A percentile compares a stretch with the other conserved stretches of the same genome.
Evolutionary conservation across 2,329 filamentous ascomycete species (phyloP).

Genomic region (Graphium sp.): DNA sequence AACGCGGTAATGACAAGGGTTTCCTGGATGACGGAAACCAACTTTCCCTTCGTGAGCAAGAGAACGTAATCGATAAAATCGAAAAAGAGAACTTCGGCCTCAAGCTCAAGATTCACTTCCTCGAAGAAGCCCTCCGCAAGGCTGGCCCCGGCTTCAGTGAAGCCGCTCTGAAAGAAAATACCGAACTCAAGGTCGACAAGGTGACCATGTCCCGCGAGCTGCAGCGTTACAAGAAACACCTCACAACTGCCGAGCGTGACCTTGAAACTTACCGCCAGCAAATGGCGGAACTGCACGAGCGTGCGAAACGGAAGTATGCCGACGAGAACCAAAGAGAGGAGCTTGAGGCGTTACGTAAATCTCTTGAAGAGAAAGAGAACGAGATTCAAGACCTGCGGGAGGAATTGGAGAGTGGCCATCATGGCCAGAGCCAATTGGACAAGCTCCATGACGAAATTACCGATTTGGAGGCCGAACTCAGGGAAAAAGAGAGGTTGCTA

Average conservation of each 20-base stretch:
- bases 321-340: constrained; percentile 52
- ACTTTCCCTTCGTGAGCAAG: constrained; percentile 82
- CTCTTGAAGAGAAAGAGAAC: constrained; percentile 39
- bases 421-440: constrained; percentile 40
- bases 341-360: constrained; percentile 37
- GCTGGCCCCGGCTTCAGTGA: constrained; percentile 82
- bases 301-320: constrained; percentile 57
- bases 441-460: constrained; percentile 57
- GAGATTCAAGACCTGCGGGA: constrained; percentile 44
- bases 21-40: constrained; percentile 76
- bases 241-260: constrained; percentile 70
- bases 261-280: constrained; percentile 72
- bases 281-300: constrained; percentile 67
- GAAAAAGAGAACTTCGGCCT: constrained; percentile 97
- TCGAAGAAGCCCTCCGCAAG: constrained; percentile 80
- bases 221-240: constrained; percentile 67
- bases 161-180: constrained; percentile 81
- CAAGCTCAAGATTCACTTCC: constrained; percentile 92
- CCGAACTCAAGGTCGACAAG: constrained; percentile 85
- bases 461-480: constrained; percentile 59
- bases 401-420: constrained; percentile 38
- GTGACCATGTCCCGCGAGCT: constrained; percentile 81
- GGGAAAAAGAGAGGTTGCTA: constrained; percentile 58
- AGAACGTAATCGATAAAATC: constrained; percentile 87
- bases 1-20: constrained; percentile 44